Evolutionary conservation across 495 filamentous ascomycete genomes (phyloP), one percentile per base, ranked within the genome.

Genomic region (Hypoxylon cercidicola): DNA sequence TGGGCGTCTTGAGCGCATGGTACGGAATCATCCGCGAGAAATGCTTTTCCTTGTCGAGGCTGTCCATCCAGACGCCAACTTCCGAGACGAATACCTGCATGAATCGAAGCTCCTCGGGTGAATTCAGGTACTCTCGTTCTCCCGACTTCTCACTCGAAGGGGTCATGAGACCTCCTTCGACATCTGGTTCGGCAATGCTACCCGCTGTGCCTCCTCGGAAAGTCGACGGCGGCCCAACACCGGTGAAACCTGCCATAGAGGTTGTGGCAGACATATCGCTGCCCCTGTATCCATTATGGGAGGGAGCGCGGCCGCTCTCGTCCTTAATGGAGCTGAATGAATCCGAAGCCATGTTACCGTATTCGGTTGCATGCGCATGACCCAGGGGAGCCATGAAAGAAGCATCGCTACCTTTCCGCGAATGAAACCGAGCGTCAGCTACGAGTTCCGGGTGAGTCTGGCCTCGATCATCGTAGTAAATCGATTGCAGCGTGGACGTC

Each of bases 21-120:
- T 90, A 91, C 2, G 95, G 95, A 9, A 97, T 78, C 30, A 90
- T 78, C 56, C 89, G 85, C 23, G 91, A 90, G 72, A 98, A 99
- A 84, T 97, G 91, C 80, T 96, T 96, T 70, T 86, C 82, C 25
- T 85, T 83, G 78, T 97, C 91, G 79, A 97, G 85, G 46, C 87
- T 90, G 74, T 98, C 95, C 92, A 99, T 95, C 91, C 94, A 97
- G 15, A 91, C 75, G 3, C 91, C 93, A 13, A 99, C 90, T 65
- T 97, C 90, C 69, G 96, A 92, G 21, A 95, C 87, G 72, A 96
- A 99, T 0, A 91, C 87, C 72, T 96, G 92, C 87, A 99, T 90
- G 68, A 92, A 91, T 39, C 88, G 80, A 1, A 93, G 82, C 72
- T 97, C 91, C 44, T 96, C 90, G 2, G 88, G 86, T 12, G 84